Conservation (phyloP, 371 early-diverging fungal species). For the Rhizomucor pusillus region DNA sequence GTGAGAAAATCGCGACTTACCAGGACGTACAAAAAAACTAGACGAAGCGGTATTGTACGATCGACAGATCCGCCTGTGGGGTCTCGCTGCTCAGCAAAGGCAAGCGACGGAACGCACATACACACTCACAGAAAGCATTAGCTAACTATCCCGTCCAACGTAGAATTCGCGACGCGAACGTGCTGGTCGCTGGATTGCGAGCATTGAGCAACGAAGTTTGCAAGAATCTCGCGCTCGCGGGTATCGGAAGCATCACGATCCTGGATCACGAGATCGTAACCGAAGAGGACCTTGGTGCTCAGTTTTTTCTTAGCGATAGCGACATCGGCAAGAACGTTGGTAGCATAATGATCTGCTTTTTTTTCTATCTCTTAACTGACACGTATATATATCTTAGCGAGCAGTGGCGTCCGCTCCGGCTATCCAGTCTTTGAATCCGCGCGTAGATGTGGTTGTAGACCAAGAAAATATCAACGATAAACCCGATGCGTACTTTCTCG, state of each 20-base stretch:
- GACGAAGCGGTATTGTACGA: slow-evolving; percentile 93
- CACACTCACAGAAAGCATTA: background rate
- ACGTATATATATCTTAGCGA: slow-evolving; percentile 39
- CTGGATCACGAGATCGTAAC: slow-evolving; percentile 60
- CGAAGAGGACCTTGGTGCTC: slow-evolving; percentile 70
- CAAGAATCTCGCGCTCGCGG: slow-evolving; percentile 91
- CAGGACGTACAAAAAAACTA: slow-evolving; percentile 4
- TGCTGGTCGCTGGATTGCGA: slow-evolving; percentile 68
- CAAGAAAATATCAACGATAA: slow-evolving; percentile 42
- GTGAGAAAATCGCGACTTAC: too few relatives aligned
- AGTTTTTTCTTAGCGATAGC: slow-evolving; percentile 65
- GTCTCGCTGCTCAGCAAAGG: slow-evolving; percentile 89
- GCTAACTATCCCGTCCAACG: too few relatives aligned
- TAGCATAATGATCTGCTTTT: background rate
- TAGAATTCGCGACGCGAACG: slow-evolving; percentile 75
- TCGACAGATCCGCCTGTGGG: slow-evolving; percentile 96
- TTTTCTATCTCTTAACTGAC: slow-evolving; percentile 8
- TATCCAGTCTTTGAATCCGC: slow-evolving; percentile 69
- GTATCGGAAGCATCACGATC: slow-evolving; percentile 76
- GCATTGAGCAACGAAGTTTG: slow-evolving; percentile 77
- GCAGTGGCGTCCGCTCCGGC: slow-evolving; percentile 62
- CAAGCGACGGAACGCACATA: too few relatives aligned
- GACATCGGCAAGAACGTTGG: slow-evolving; percentile 72
- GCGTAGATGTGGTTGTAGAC: slow-evolving; percentile 63
- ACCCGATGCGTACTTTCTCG: slow-evolving; percentile 49